Evolutionary conservation across 2,329 filamentous ascomycete genomes (phyloP), one percentile per base, ranked within the genome.

Genomic region (Penicillium sp.): DNA sequence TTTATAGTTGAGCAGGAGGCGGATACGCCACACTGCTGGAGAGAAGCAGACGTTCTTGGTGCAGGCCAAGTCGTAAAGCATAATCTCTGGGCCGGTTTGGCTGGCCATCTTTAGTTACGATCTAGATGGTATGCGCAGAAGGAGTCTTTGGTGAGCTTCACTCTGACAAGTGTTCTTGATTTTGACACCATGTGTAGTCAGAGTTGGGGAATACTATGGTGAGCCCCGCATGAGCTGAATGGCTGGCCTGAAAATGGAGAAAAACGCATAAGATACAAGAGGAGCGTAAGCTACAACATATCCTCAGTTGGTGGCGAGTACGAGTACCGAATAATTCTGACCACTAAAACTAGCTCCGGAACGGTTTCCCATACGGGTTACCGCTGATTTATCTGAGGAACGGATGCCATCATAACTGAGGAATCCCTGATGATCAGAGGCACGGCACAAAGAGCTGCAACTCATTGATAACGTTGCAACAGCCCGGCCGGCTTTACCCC

Each of bases 1-100:
- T 67, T 81, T 81, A 56, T 80, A 81, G 64, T 80, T 81, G 19
- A 82, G 78, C 71, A 81, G 75, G 22, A 81, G 68, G 58, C 80
- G 78, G 64, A 79, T 79, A 54, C 78, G 75, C 78, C 78, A 81
- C 59, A 79, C 77, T 40, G 66, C 67, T 4, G 79, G 79, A 44
- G 79, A 81, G 70, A 81, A 80, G 68, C 79, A 79, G 61, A 76
- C 65, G 56, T 74, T 71, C 65, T 79, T 77, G 60, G 69, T 77
- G 65, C 73, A 75, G 58, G 78, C 78, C 57, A 80, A 69, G 67
- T 81, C 78, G 60, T 80, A 80, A 24, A 81, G 57, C 60, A 79
- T 62, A 58, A 81, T 76, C 53, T 80, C 72, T 30, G 73, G 70
- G 38, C 78, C 19, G 74, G 62, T 6, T 19, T 19, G 54, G 30